Base-by-base conservation (phyloP, 495 filamentous ascomycete species). In the Penicillium goetzii region DNA sequence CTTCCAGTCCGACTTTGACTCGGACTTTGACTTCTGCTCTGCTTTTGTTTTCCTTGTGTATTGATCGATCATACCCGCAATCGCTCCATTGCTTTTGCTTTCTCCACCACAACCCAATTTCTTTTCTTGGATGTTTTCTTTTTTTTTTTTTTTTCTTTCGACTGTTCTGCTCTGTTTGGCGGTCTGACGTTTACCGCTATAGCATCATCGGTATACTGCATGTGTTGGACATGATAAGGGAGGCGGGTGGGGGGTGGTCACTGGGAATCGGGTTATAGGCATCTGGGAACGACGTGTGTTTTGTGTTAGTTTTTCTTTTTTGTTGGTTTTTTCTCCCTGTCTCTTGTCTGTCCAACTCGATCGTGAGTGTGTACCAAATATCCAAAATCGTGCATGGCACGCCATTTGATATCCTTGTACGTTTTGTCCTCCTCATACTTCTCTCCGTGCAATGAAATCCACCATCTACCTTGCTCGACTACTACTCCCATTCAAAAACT, bases 11-110 rank as follows among this genome's bases (percentile, higher is more conserved):
- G 21, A 25, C 21, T 25, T 25, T 47, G 21, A 47, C 19, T 47
- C 30, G 41, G 51, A 11, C 12, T 17, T 56, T 9, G n/a, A 21
- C 23, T 58, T 58, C 38, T 58, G 54, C n/a, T 49, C 45, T n/a
- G 36, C 36, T 40, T 40, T 40, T 15, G 19, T 51, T 36, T 62
- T 63, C 38, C 23, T 58, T 63, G 63, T 50, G 63, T 50, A 47
- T 64, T 33, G 30, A 56, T 66, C 63, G 15, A 69, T 70, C 70
- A 72, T 72, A 72, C 70, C 70, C 66, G 63, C 68, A 65, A 60
- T 66, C 58, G 62, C 61, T 56, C 40, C 47, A 26, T 51, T 51
- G 47, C 43, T 47, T 47, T 51, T 51, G 25, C 47, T 28, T 26
- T 51, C 47, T 17, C 5, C 19, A 25, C 43, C 21, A 49, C 53